Conservation (phyloP, 75 land plant species). For the Selaginella moellendorffii region DNA sequence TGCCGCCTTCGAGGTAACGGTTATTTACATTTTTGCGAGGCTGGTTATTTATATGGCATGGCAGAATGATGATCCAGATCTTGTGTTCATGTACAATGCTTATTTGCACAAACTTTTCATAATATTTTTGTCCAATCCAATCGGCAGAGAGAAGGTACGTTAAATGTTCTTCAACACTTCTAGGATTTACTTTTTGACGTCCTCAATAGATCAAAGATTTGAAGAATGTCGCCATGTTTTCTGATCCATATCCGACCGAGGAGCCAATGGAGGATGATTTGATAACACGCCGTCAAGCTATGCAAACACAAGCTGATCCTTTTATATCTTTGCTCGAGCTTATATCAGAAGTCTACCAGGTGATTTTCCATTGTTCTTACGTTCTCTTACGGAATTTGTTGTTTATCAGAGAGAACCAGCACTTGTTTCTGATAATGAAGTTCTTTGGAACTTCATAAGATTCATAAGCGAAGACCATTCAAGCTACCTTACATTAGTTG, state of each 20-base stretch:
- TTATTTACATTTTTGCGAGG: too few species aligned
- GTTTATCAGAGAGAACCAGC: conserved; percentile 67
- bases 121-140: conserved; percentile 72
- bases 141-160: conserved; percentile 77
- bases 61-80: conserved; percentile 97
- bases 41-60: too few species aligned
- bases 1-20: conserved; percentile 72
- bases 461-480: conserved; percentile 96
- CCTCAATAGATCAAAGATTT: conserved; percentile 58
- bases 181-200: background rate
- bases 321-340: conserved; percentile 78
- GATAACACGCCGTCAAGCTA: conserved; percentile 20
- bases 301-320: conserved; percentile 30
- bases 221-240: conserved; percentile 76
- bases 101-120: conserved; percentile 78
- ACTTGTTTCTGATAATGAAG: conserved; percentile 76
- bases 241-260: conserved; percentile 38
- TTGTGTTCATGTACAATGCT: conserved; percentile 72
- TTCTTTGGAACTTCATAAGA: conserved; percentile 79
- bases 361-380: conserved; percentile 9
- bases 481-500: conserved; percentile 71
- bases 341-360: conserved; percentile 79
- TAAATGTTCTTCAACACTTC: background rate
- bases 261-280: conserved; percentile 27
- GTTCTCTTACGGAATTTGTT: background rate